Conservation (phyloP, 257 asterid species). For the Lithospermum erythrorhizon region DNA sequence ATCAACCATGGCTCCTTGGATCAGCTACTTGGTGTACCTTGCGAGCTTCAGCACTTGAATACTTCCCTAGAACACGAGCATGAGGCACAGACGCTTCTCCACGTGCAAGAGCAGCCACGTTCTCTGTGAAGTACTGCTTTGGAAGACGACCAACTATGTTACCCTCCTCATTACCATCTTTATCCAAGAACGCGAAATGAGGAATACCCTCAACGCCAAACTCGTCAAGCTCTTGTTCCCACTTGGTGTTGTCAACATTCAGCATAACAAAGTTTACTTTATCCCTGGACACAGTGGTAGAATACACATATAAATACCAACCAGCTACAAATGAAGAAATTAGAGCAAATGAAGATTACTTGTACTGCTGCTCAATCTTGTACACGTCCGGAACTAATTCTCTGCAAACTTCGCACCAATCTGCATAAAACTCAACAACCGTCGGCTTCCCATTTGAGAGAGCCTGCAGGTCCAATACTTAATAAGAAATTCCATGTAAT, state of each 20-base stretch:
- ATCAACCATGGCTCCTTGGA: slow-evolving; percentile 84
- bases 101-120: slow-evolving; percentile 75
- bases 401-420: slow-evolving; percentile 96
- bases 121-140: slow-evolving; percentile 57
- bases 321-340: neutral
- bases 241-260: slow-evolving; percentile 94
- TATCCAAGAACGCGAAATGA: slow-evolving; percentile 91
- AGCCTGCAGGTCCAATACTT: slow-evolving; percentile 34
- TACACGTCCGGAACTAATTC: slow-evolving; percentile 88
- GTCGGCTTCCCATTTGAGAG: slow-evolving; percentile 93
- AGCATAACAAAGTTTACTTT: slow-evolving; percentile 88
- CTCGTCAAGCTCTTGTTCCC: slow-evolving; percentile 99
- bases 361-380: slow-evolving; percentile 73
- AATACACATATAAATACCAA: neutral
- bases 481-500: neutral
- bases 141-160: slow-evolving; percentile 95
- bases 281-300: slow-evolving; percentile 36
- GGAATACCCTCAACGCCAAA: slow-evolving; percentile 98
- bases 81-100: slow-evolving; percentile 77
- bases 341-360: slow-evolving; percentile 27
- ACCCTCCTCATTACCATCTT: slow-evolving; percentile 83
- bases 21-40: slow-evolving; percentile 60
- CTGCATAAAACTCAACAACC: slow-evolving; percentile 95
- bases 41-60: slow-evolving; percentile 60
- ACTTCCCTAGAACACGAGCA: slow-evolving; percentile 80